These are phyloP conservation scores for Polytrichum commune DNA, from an alignment of 225 moss, liverwort and hornwort genomes.

Conservation along the genomic window DNA sequence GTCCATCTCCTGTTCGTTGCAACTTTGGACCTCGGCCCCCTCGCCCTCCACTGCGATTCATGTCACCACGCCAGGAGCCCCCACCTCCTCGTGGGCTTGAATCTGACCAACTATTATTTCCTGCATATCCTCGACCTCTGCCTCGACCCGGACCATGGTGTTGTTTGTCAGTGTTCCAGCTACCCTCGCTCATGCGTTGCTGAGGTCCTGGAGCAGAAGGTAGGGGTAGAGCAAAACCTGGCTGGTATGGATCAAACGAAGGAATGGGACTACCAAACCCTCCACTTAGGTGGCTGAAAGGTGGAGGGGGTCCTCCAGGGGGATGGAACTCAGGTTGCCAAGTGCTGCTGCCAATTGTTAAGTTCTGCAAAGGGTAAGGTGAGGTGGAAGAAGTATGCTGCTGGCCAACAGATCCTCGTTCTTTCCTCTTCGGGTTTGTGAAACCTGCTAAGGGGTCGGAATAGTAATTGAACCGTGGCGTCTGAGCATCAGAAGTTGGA, in stretches of 20 bases:
- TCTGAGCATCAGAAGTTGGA: conserved; percentile 32
- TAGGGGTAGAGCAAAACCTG: conserved; percentile 11
- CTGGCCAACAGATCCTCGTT: conserved; percentile 11
- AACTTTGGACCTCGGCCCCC: conserved; percentile 7
- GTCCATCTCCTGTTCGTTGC: conserved; percentile 21
- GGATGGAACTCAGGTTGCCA: conserved; percentile 37
- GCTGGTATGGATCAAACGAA: conserved; percentile 33
- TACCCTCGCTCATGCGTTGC: conserved; percentile 16
- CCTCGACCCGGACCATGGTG: conserved; percentile 28
- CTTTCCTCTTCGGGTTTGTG: conserved; percentile 31
- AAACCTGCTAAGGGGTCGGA: conserved; percentile 57
- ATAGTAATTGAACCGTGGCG: conserved; percentile 58
- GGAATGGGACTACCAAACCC: conserved; percentile 56
- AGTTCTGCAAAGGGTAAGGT: conserved; percentile 8
- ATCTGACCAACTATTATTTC: neutral
- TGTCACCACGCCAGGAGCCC: conserved; percentile 1
- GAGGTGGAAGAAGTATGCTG: neutral
- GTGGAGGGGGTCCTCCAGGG: conserved; percentile 15
- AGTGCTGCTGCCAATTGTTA: neutral
- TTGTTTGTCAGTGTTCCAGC: conserved; percentile 32
- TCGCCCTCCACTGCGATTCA: neutral
- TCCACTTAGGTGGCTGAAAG: conserved; percentile 21
- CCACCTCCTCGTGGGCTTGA: conserved; percentile 14
- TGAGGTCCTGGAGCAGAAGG: conserved; percentile 23
- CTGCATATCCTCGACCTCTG: conserved; percentile 18